Base-by-base conservation (phyloP, 441 rosid genomes). In the Erodium texanum region DNA sequence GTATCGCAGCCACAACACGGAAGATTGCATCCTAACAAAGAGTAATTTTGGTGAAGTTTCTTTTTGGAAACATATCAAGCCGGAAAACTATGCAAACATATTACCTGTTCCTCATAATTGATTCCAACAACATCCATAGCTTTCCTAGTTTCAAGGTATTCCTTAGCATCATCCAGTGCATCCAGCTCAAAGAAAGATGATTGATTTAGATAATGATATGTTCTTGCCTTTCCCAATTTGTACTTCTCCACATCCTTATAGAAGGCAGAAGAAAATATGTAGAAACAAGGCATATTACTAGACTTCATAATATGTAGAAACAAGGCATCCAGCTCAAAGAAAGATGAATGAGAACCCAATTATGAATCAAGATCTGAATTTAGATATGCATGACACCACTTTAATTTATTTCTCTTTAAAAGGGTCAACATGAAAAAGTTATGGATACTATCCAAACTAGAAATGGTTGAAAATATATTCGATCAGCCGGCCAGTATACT, bases 81-180 rank as follows among this genome's bases (percentile, higher is more conserved):
- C 22, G 4, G 36, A 62, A 59, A 38, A 27, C 24, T 64, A 62
- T 54, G 64, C 34, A 76, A 70, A 73, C 10, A 50, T 41, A 59
- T 65, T 76, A 89, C 97, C 96, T 89, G 97, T 65, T 92, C 96
- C 71, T 83, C 73, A 65, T 75, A 18, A 74, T 73, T 83, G 24
- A 92, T 92, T 66, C 97, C 97, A 71, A 92, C 94, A 68, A 92
- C 80, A 34, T 79, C 86, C 97, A 92, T 92, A 64, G 96, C 97
- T 78, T 77, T 83, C 75, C 97, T 84, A 20, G 97, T 92, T 12
- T 77, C 77, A 62, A 85, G 20, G 71, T 92, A 87, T 72, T 92
- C 97, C 74, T 82, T 78, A 66, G 82, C 68, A 65, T 92, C 97
- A 78, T 89, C 86, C 73, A 87, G 41, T 45, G 82, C 88, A 76